Percentiles rank a stretch among this genome's conserved stretches.
phyloP scores from a whole-genome alignment of 2,329 filamentous ascomycete species.

The Chaetomium strumarium region DNA sequence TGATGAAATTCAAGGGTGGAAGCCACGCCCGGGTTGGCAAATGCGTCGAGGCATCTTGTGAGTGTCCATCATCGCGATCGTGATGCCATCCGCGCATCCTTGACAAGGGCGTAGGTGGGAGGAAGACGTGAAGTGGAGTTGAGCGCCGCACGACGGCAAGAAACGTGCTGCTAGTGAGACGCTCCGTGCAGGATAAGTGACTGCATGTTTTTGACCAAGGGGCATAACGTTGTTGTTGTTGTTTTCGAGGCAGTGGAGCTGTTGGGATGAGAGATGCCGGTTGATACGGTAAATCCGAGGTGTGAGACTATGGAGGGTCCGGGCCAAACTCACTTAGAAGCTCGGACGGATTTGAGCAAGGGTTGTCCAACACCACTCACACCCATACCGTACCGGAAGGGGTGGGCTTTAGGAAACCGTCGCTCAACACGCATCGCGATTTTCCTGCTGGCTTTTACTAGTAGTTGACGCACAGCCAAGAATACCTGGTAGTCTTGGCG shows the following conservation, averaged over 20 bases:
- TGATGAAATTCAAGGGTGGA: conserved; percentile 49
- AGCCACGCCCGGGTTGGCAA: conserved; percentile 8
- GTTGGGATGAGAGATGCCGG: background rate
- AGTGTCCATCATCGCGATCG: conserved; percentile 12
- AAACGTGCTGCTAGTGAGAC: background rate
- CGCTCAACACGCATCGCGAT: no score
- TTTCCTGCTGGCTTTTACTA: no score
- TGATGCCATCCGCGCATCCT: conserved; percentile 18
- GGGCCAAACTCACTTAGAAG: no score
- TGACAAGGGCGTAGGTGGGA: background rate
- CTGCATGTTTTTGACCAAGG: background rate
- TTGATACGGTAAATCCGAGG: no score
- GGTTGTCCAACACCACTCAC: no score
- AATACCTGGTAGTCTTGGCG: no score
- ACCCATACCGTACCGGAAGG: no score
- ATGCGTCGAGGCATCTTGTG: conserved; percentile 1
- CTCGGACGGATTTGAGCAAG: no score
- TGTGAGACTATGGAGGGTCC: no score
- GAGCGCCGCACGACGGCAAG: background rate
- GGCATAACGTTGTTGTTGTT: background rate
- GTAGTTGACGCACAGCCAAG: no score
- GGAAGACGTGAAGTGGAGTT: background rate
- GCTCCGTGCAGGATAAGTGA: background rate
- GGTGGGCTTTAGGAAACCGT: no score
- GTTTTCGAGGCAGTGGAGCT: no score